These are phyloP conservation scores for Teunomyces kruisii DNA, from an alignment of 805 yeast genomes.

Conservation along the genomic window DNA sequence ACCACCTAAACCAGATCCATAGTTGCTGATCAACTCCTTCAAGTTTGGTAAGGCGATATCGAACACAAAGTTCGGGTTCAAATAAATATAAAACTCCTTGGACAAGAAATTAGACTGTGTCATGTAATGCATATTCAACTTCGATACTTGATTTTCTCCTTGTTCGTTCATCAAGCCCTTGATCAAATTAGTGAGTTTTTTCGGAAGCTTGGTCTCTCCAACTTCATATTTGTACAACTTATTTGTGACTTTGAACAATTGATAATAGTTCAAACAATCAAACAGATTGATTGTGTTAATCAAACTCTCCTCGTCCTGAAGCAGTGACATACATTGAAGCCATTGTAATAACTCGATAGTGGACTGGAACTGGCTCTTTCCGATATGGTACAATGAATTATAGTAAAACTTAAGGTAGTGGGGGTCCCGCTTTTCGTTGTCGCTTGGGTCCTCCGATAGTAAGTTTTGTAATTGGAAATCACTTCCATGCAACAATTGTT, in stretches of 20 bases:
- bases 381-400: constrained; percentile 61
- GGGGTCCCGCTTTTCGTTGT: constrained; percentile 36
- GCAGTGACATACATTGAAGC: constrained; percentile 79
- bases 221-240: constrained; percentile 84
- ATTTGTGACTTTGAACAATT: constrained; percentile 60
- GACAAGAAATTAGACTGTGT: constrained; percentile 38
- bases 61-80: constrained; percentile 53
- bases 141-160: constrained; percentile 35
- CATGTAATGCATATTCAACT: constrained; percentile 34
- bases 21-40: constrained; percentile 67
- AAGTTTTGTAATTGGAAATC: constrained; percentile 21
- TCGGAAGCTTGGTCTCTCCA: constrained; percentile 67
- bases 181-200: constrained; percentile 25
- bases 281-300: constrained; percentile 53
- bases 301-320: constrained; percentile 64
- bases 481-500: constrained; percentile 14
- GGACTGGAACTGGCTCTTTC: constrained; percentile 68
- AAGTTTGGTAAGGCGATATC: constrained; percentile 71
- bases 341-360: constrained; percentile 81
- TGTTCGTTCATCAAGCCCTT: constrained; percentile 34
- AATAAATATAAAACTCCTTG: constrained; percentile 44
- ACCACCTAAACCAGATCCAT: constrained; percentile 77
- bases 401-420: constrained; percentile 59
- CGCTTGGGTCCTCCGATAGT: constrained; percentile 18
- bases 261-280: constrained; percentile 62